Evolutionary conservation across 306 rosid genomes (phyloP), one percentile per base, ranked within the genome.

Genomic region (Casuarina glauca): DNA sequence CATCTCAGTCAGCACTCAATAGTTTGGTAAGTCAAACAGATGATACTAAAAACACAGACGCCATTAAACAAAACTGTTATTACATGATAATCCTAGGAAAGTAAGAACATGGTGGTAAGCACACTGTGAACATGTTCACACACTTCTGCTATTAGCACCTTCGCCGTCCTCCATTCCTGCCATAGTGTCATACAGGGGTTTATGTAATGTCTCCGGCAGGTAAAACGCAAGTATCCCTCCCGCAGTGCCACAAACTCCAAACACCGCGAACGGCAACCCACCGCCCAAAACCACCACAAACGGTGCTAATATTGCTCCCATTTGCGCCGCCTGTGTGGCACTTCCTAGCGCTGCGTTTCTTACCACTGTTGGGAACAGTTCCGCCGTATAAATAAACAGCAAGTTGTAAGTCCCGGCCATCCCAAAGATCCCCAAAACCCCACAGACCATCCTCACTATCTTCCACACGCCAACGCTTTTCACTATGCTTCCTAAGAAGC

Each of bases 261-360:
- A 94, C 79, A 87, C 92, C 5, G 74, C 84, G 70, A 95, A 92
- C 19, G 98, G 97, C 67, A 86, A 43, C 26, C 89, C 84, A 0
- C 93, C 93, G 0, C 97, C 97, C 83, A 90, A 53, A 81, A 94
- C 97, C 52, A 94, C 98, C 66, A 94, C 97, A 71, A 92, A 66
- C 8, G 98, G 98, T 1, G 98, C 91, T 81, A 90, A 73, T 9
- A 94, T 88, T 0, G 98, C 98, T 39, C 98, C 98, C 93, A 94
- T 89, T 43, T 92, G 97, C 0, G 89, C 88, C 0, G 98, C 96
- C 70, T 92, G 98, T 0, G 95, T 84, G 0, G 92, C 84, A 19
- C 90, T 78, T 1, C 98, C 98, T 0, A 94, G 85, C 0, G 98
- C 97, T 0, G 97, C 93, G 17, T 90, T 94, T 80, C 98, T 87